Conservation (phyloP, 495 filamentous ascomycete genomes). For the Neurospora sp. region DNA sequence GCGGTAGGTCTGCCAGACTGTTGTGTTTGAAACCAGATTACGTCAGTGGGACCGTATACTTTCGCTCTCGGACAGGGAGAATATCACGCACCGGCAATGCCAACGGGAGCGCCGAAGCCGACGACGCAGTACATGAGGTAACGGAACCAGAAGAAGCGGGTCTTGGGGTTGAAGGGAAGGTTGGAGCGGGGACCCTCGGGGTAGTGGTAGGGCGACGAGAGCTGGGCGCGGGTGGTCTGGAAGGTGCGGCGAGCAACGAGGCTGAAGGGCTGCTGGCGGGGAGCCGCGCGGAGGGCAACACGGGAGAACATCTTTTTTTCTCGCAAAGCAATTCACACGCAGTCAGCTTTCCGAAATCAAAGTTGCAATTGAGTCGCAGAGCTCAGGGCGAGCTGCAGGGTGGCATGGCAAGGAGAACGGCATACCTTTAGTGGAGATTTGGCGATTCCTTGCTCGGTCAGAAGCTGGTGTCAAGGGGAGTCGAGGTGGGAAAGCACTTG, state of each 20-base stretch:
- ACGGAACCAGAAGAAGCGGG: slow-evolving; percentile 66
- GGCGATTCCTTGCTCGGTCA: neutral
- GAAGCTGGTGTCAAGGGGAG: slow-evolving; percentile 1
- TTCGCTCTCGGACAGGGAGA: neutral
- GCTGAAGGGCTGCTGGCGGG: slow-evolving; percentile 51
- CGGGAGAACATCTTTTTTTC: slow-evolving; percentile 70
- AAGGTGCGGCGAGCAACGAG: slow-evolving; percentile 84
- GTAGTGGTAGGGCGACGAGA: slow-evolving; percentile 93
- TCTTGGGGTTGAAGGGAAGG: slow-evolving; percentile 92
- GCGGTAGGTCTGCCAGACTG: slow-evolving; percentile 87
- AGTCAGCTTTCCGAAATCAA: neutral
- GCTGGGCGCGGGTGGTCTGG: slow-evolving; percentile 77
- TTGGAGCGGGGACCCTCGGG: slow-evolving; percentile 91
- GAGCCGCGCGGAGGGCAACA: slow-evolving; percentile 58
- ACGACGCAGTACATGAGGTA: slow-evolving; percentile 74
- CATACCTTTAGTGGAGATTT: slow-evolving; percentile 15
- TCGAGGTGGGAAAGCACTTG: slow-evolving; percentile 1
- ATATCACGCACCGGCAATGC: slow-evolving; percentile 61
- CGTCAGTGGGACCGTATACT: neutral
- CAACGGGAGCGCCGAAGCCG: slow-evolving; percentile 75
- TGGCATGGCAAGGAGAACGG: neutral
- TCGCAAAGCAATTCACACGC: neutral
- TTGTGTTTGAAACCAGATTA: slow-evolving; percentile 6
- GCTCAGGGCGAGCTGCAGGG: neutral
- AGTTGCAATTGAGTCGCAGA: neutral